Percentiles rank a stretch among this genome's conserved stretches.
These are phyloP conservation scores for Dentiscutata heterogama DNA, from an alignment of 371 early-diverging fungal species.

Conservation along the genomic window DNA sequence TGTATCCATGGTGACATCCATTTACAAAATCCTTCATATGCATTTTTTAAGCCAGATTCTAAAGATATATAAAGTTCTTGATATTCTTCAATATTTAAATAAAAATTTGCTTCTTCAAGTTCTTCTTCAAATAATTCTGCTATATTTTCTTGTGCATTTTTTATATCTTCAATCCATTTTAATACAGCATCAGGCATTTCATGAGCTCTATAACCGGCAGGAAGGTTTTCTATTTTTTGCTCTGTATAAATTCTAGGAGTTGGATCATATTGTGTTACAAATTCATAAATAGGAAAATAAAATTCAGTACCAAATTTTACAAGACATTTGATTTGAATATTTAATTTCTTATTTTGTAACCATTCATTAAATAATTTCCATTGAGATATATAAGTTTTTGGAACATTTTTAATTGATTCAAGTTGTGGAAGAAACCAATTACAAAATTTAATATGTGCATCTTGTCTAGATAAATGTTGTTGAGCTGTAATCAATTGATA, in stretches of 20 bases:
- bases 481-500: neutral
- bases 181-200: constrained; percentile 22
- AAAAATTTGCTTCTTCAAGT: neutral
- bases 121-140: constrained; percentile 1
- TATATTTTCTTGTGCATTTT: neutral
- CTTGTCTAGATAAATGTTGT: neutral
- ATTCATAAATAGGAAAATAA: constrained; percentile 1
- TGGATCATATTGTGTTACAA: constrained; percentile 18
- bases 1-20: neutral
- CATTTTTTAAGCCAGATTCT: neutral
- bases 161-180: neutral
- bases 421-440: constrained; percentile 16
- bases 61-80: neutral
- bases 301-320: constrained; percentile 6
- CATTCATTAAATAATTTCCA: constrained; percentile 15
- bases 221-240: neutral
- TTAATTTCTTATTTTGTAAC: neutral
- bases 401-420: neutral
- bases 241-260: neutral
- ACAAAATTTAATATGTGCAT: neutral
- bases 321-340: constrained; percentile 7
- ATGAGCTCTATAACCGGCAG: neutral
- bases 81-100: neutral
- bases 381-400: constrained; percentile 3
- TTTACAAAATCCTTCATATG: constrained; percentile 5